phyloP scores from a whole-genome alignment of 345 rosid genomes.

The Melastoma malabathricum region DNA sequence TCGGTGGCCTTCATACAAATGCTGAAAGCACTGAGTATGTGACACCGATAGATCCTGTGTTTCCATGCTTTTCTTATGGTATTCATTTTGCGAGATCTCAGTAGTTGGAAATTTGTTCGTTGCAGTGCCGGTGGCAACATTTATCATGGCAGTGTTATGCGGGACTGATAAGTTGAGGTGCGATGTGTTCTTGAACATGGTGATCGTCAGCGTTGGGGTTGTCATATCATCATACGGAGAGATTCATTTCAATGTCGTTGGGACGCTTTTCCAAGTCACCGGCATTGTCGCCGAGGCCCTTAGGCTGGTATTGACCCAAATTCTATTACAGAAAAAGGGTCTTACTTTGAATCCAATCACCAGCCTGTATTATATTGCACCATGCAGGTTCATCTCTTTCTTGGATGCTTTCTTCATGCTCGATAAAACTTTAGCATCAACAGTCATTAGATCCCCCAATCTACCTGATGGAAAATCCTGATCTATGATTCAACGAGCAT shows the following conservation, averaged over 20 bases:
- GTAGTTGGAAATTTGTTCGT: conserved; percentile 20
- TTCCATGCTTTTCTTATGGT: neutral
- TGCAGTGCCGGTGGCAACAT: conserved; percentile 97
- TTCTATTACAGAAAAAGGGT: conserved; percentile 90
- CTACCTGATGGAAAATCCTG: no score
- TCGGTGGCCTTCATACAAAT: conserved; percentile 98
- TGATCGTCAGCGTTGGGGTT: conserved; percentile 93
- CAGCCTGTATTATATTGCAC: conserved; percentile 94
- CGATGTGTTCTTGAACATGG: conserved; percentile 80
- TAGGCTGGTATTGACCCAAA: conserved; percentile 90
- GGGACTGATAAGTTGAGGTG: conserved; percentile 92
- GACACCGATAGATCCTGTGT: conserved; percentile 5
- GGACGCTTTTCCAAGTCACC: conserved; percentile 87
- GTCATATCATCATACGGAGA: conserved; percentile 92
- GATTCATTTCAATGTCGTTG: conserved; percentile 82
- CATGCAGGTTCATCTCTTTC: conserved; percentile 70
- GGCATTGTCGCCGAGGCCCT: conserved; percentile 98
- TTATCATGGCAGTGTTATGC: conserved; percentile 70
- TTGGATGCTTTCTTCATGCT: neutral
- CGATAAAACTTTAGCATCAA: no score
- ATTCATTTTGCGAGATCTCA: conserved; percentile 8
- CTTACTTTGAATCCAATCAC: conserved; percentile 80
- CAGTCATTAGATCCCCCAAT: no score
- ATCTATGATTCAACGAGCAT: no score
- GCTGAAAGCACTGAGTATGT: conserved; percentile 96